A percentile compares a stretch with the other conserved stretches of the same genome.
These are phyloP conservation scores for Cystofilobasidium ferigula DNA, from an alignment of 768 basidiomycete genomes.

Conservation along the genomic window DNA sequence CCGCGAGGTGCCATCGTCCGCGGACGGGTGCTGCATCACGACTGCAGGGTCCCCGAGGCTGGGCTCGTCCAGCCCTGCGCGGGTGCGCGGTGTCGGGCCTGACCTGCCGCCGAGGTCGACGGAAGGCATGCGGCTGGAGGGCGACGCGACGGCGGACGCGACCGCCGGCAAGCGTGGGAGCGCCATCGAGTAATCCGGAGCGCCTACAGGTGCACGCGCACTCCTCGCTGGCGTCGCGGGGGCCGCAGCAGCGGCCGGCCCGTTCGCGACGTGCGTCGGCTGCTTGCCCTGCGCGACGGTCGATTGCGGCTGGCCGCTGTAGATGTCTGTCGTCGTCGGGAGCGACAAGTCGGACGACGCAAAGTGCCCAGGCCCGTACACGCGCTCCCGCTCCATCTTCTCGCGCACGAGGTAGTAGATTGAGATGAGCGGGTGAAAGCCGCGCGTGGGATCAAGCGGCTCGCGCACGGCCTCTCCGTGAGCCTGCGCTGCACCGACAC, in stretches of 20 bases:
- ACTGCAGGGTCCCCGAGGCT: slow-evolving; percentile 20
- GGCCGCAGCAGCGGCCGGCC: slow-evolving; percentile 7
- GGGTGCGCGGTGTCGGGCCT: slow-evolving; percentile 14
- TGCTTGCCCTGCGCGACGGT: too few relatives aligned
- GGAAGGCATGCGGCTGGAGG: background rate
- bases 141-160: slow-evolving; percentile 46
- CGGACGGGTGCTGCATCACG: slow-evolving; percentile 39
- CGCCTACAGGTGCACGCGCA: slow-evolving; percentile 3
- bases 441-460: slow-evolving; percentile 65
- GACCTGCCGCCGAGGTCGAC: background rate
- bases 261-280: too few relatives aligned
- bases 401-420: slow-evolving; percentile 95
- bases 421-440: slow-evolving; percentile 87
- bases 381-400: slow-evolving; percentile 84
- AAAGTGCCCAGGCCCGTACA: slow-evolving; percentile 89
- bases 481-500: slow-evolving; percentile 14
- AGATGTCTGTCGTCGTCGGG: slow-evolving; percentile 5
- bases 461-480: slow-evolving; percentile 41
- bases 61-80: slow-evolving; percentile 24
- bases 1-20: slow-evolving; percentile 31
- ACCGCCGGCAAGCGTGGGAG: slow-evolving; percentile 71
- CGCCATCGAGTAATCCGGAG: slow-evolving; percentile 55
- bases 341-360: slow-evolving; percentile 68
- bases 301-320: slow-evolving; percentile 29
- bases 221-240: slow-evolving; percentile 4